Evolutionary conservation across 805 yeast genomes (phyloP), one percentile per base, ranked within the genome.

Genomic region (Saccharomycopsis synnaedendra): DNA sequence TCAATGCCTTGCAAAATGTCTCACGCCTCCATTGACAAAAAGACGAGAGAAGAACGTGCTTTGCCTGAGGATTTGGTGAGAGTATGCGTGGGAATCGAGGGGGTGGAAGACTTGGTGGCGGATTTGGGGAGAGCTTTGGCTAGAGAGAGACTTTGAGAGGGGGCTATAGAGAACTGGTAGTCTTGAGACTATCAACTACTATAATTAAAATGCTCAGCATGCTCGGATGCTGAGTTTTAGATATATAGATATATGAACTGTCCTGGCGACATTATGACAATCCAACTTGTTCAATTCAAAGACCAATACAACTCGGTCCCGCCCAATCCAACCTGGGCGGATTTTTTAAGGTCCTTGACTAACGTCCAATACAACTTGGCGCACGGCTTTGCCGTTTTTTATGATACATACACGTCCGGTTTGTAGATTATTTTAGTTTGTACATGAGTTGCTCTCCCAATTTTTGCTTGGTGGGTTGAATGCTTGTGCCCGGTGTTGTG

Each of bases 1-100:
- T 86, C 96, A 38, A 76, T 89, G 80, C 97, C 97, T 10, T 86
- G 97, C 64, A 76, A 77, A 64, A 89, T 89, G 97, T 85, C 96
- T 5, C 97, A 89, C 61, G 97, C 97, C n/a, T 82, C 96, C 3
- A 89, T 89, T 53, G 96, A 88, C 57, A 82, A 88, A 30, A 78
- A 85, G 59, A 80, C 86, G 3, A 78, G 97, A 64, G 80, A 80
- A 43, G 94, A 84, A 63, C 78, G 97, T 62, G 87, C 80, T 41
- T 80, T 89, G 66, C 96, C 96, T 2, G 97, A 89, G 64, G 97
- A 90, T 61, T 71, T 89, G 59, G 79, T 89, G 56, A 74, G 97
- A 58, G 72, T 89, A 48, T 89, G 96, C 62, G 81, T 89, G 45
- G 97, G 97, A 50, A 89, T 89, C 53, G 97, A 89, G 62, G 79